Conservation (phyloP, 768 basidiomycete genomes). For the Lentinula aciculospora region DNA sequence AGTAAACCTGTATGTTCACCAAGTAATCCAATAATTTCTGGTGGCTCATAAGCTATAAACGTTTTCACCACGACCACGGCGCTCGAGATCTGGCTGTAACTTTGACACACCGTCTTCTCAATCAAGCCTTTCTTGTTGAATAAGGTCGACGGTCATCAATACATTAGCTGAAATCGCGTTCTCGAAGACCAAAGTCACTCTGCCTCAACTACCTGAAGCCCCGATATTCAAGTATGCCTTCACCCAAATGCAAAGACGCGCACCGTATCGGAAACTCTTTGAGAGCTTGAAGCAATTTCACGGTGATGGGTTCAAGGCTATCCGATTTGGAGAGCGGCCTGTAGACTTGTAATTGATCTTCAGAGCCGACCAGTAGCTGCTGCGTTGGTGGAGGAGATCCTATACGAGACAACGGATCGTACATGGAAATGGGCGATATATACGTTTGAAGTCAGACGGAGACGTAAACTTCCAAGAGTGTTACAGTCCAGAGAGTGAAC, state of each 20-base stretch:
- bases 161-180: not conserved
- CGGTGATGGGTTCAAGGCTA: not conserved
- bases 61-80: no score
- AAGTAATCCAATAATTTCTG: no score
- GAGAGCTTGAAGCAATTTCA: not conserved
- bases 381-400: not conserved
- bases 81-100: no score
- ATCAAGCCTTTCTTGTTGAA: no score
- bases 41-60: no score
- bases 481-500: no score
- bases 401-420: not conserved
- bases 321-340: not conserved
- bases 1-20: no score
- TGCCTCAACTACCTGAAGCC: not conserved
- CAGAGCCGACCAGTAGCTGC: not conserved
- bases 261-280: not conserved
- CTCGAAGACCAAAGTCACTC: not conserved
- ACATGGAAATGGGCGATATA: not conserved
- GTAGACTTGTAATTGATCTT: not conserved
- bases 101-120: no score
- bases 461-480: no score
- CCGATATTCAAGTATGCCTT: no score
- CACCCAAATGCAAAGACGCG: not conserved
- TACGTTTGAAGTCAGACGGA: not conserved
- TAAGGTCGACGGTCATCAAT: constrained; percentile 1